Base-by-base conservation (phyloP, 1,284 basidiomycete species). In the Ceratobasidium sp. region DNA sequence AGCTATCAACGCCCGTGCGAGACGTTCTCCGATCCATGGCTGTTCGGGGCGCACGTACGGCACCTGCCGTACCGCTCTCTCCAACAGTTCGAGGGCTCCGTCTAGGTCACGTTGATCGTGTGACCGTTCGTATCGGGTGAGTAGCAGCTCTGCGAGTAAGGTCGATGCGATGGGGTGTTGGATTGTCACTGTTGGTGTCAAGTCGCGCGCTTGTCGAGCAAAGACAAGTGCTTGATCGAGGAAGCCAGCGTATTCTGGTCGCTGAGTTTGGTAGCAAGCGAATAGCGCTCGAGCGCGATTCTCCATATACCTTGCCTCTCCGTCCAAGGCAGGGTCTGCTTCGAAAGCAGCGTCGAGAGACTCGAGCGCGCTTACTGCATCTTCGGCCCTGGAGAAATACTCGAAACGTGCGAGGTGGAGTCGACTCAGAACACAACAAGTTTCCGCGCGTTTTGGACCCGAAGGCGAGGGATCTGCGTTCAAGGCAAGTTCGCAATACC, bases 361-460 rank as follows among this genome's bases (percentile, higher is more conserved):
- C 31, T 48, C 27, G 11, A 64, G 3, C 13, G 62, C 62, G 16
- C 49, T 31, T n/a, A 48, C 46, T 5, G 62, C 62, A 51, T 64
- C 62, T 3, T 29, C 43, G 31, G 14, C 24, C 6, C 3, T 27
- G 29, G 46, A 48, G 14, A 49, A 22, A 22, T 64, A 64, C 48
- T 64, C 62, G 46, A 64, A 64, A 37, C 46, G 43, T 3, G 62
- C 31, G 51, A 64, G 62, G n/a, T 64, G 62, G 13, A 64, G 29
- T 34, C 48, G 43, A 43, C 62, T 49, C 27, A 51, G 14, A 34
- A 64, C 31, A 22, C n/a, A 31, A 13, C 37, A 43, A n/a, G 46
- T 34, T 11, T 22, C 43, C 8, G 62, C 62, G n/a, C 31, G 31
- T 16, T 49, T 64, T 16, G 62, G 31, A 27, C 62, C 43, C 3